Evolutionary conservation across 306 rosid genomes (phyloP), one percentile per base, ranked within the genome.

Genomic region (Sphenostylis stenocarpa): DNA sequence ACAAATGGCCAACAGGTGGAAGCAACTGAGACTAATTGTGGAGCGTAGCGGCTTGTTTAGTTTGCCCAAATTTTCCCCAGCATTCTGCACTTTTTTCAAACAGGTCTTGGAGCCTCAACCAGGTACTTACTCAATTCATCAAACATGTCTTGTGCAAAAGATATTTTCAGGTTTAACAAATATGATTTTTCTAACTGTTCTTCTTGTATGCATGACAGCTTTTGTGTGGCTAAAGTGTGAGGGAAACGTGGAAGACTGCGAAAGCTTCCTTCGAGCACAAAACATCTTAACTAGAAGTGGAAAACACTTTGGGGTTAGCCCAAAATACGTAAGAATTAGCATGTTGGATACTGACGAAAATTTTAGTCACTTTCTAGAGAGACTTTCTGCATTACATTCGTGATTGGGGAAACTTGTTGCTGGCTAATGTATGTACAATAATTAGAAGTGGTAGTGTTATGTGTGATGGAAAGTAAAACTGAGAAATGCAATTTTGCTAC

Each of bases 1-100:
- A 62, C 61, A 84, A 73, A 90, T 94, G 98, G 67, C 77, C 4
- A 82, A 86, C 45, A 85, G 97, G 83, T 94, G 98, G 98, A 70
- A 71, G 63, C 87, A 64, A 45, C 85, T 94, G 7, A 83, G 88
- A 73, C 80, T 38, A 41, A 91, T 81, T 3, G 97, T 90, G 53
- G 49, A 87, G 13, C 68, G 10, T 1, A 79, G 89, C 15, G 85
- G 82, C 6, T 52, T 80, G 47, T 90, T 94, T 81, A 90, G 94
- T 77, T 60, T 94, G 73, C 97, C 98, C 0, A 75, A 73, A 0
- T 91, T 87, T 19, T 70, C 87, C 2, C 87, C 88, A 5, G 85
- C 84, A 2, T 83, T 78, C 62, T 94, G 98, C 90, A 81, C 80
- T 52, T 94, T 90, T 70, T 88, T 88, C 64, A 67, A 81, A 36